phyloP scores from a whole-genome alignment of 495 filamentous ascomycete genomes.

The Terfezia boudieri region DNA sequence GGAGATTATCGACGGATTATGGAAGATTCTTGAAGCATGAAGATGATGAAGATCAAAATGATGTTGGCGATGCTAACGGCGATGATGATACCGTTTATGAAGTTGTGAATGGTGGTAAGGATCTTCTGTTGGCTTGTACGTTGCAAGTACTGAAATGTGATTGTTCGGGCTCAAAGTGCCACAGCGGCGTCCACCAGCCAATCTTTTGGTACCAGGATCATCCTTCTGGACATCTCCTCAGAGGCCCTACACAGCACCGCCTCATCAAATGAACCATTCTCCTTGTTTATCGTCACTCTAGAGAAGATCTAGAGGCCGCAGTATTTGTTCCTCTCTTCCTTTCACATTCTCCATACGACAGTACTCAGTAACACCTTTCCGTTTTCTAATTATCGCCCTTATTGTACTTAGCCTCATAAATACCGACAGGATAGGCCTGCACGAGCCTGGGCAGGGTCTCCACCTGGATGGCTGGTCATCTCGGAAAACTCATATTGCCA shows the following conservation, averaged over 20 bases:
- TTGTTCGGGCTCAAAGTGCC: neutral
- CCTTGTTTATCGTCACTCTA: too few species aligned
- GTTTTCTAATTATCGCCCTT: too few species aligned
- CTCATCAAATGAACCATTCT: neutral
- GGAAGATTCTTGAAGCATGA: conserved; percentile 1
- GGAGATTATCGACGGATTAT: conserved; percentile 12
- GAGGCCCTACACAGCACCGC: neutral
- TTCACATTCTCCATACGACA: too few species aligned
- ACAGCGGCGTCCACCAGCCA: neutral
- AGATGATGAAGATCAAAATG: neutral
- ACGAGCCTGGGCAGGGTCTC: too few species aligned
- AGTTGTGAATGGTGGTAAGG: neutral
- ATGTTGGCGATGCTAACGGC: neutral
- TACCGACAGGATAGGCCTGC: too few species aligned
- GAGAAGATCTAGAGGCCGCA: too few species aligned
- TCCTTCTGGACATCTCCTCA: neutral
- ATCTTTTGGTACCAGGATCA: too few species aligned
- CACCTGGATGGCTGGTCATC: too few species aligned
- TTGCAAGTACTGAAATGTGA: neutral
- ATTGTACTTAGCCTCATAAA: too few species aligned
- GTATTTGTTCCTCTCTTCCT: too few species aligned
- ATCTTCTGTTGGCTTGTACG: neutral
- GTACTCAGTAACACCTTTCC: too few species aligned
- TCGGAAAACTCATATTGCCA: too few species aligned
- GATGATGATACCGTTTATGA: neutral